Evolutionary conservation across 805 yeast genomes (phyloP), one percentile per base, ranked within the genome.

Genomic region (Ogataea nonfermentans): DNA sequence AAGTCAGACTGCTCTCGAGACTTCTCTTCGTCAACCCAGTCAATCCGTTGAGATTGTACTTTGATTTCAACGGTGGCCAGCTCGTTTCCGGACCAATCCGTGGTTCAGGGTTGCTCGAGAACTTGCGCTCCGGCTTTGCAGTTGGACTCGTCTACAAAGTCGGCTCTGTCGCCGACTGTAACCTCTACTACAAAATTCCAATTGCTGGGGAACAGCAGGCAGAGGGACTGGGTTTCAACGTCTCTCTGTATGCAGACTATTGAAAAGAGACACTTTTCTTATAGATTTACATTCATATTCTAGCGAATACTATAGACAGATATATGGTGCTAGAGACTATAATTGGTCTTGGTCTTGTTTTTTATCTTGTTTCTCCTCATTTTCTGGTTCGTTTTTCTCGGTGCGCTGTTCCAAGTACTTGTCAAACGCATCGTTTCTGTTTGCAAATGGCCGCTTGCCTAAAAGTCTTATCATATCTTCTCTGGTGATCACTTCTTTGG

Each of bases 371-470:
- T 29, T 35, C 12, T 27, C 42, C 9, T 20, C 35, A 23, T 45
- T 43, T 13, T 29, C 41, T 11, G 35, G 22, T 19, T 19, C 22
- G 22, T 19, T 19, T 24, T 44, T 47, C 22, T 45, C 46, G 27
- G 9, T 5, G 6, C 51, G 55, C 5, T 44, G 47, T n/a, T 52
- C 85, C 45, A 90, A 67, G 56, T 90, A 90, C 60, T 86, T 87
- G 62, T 88, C 95, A 63, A 90, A 89, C 1, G 95, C 95, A 57
- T 84, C 95, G 55, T 84, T 84, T 58, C 78, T 73, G 56, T 84
- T 87, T 11, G 80, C 77, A 70, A 80, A 84, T 27, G 90, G 90
- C 53, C 95, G 72, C 47, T 81, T 79, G 1, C 95, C 95, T 24
- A 84, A 70, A 25, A 86, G 55, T 35, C 84, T 68, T 37, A 85